Evolutionary conservation across 371 early-diverging fungal species (phyloP), one percentile per base, ranked within the genome.

Genomic region (Rhizopus delemar): DNA sequence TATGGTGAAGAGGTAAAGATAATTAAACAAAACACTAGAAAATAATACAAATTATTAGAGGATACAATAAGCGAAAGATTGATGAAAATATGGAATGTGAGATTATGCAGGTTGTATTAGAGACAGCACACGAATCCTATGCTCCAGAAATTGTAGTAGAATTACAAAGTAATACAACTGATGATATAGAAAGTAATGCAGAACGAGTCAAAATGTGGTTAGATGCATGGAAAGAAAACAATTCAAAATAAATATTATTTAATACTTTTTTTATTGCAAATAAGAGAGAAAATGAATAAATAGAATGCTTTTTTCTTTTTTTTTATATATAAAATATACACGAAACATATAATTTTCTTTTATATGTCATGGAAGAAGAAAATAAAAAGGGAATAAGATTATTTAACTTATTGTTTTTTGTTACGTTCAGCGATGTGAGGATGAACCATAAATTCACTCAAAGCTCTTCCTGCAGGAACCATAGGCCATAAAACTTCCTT

Each of bases 1-100:
- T 51, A 86, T 99, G 67, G 85, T 84, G 55, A 83, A 83, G 41
- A 83, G 98, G 91, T 91, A 79, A 66, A 54, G 1, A 15, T 8
- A 55, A 39, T 7, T n/a, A 15, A 16, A 45, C 5, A 31, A 36
- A 48, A 33, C 46, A 51, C 29, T 9, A 33, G 12, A 33, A 15
- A 6, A 53, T 9, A 11, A 41, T 4, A 59, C 54, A 8, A 36
- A 0, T 28, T 39, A 29, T 11, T 66, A 91, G 96, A 69, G 89
- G 91, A 48, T 99, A 99, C 73, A 83, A 83, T 62, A 70, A 81
- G 46, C 84, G 86, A 46, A 99, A 99, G 79, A 90, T 98, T 54
- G 78, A 88, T 38, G 99, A 99, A 74, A 99, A 99, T 67, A 84
- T 99, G 65, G 93, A 95, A 68, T 94, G 95, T 76, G 99, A 99